Base-by-base conservation (phyloP, 129 eudicot genomes). In the Escallonia rubra region DNA sequence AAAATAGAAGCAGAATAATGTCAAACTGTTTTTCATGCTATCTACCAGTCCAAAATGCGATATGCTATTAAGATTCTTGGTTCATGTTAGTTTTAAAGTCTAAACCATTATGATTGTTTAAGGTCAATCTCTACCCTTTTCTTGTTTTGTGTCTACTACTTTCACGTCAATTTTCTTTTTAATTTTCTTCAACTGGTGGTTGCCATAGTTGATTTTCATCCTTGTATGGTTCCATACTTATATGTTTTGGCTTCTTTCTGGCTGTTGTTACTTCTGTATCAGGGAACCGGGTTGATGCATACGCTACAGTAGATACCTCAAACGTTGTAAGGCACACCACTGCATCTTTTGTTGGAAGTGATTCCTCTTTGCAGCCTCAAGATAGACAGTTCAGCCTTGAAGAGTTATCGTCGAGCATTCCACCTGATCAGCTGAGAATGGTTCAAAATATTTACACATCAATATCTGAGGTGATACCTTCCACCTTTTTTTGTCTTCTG, bases 341-440 rank as follows among this genome's bases (percentile, higher is more conserved):
- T 42, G 64, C 51, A 10, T 50, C 42, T 43, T 52, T 59, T 43
- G 62, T 67, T 72, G 83, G 82, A 70, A 80, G 54, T 64, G 83
- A 89, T 59, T 67, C 49, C 57, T 59, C 57, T 12, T 71, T 63
- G 50, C 80, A 68, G 48, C 64, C 68, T 68, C 84, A 88, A 67
- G 81, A 40, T 71, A 53, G 72, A 38, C 61, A 69, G 61, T 67
- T 79, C 72, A 82, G 78, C 67, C 79, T 78, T 74, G 96, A 87
- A 58, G 76, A 67, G 75, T 67, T 75, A 55, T 76, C 90, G 59
- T 64, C 69, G 59, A 80, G 81, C 65, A 76, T 90, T 78, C 99
- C 97, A 53, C 79, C 90, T 42, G 99, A 94, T 59, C 99, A 94
- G 67, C 65, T 76, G 64, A 84, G 82, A 82, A 84, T 69, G 84